phyloP scores from a whole-genome alignment of 2,329 filamentous ascomycete genomes.

The Clonostachys rosea region DNA sequence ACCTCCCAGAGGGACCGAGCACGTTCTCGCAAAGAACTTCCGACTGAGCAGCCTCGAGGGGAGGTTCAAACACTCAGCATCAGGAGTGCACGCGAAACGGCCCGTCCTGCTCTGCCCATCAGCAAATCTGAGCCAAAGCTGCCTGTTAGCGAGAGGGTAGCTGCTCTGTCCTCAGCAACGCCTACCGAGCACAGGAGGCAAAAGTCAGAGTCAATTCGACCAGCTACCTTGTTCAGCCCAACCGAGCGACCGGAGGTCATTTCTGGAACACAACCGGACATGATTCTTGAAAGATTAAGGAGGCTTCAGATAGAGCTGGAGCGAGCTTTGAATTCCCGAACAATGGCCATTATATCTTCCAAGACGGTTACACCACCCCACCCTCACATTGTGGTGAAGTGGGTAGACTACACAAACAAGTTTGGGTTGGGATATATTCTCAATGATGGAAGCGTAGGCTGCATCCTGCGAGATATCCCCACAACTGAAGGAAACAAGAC shows the following conservation, averaged over 20 bases:
- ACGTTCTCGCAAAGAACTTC: constrained; percentile 17
- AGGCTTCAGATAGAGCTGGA: constrained; percentile 57
- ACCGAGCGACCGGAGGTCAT: constrained; percentile 45
- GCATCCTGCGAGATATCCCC: constrained; percentile 55
- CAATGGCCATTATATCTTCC: constrained; percentile 55
- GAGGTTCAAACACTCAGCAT: constrained; percentile 9
- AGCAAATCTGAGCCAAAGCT: background rate
- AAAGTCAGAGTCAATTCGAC: constrained; percentile 21
- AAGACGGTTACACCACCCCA: constrained; percentile 49
- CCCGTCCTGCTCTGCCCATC: background rate
- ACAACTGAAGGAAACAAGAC: constrained; percentile 42
- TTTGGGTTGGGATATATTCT: constrained; percentile 82
- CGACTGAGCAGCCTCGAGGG: constrained; percentile 8
- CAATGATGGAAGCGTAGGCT: constrained; percentile 76
- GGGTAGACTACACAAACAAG: constrained; percentile 87
- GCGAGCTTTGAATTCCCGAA: constrained; percentile 56
- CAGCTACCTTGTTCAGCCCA: constrained; percentile 50
- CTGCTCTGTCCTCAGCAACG: constrained; percentile 12
- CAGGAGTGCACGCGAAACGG: background rate
- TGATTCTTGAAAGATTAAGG: constrained; percentile 49
- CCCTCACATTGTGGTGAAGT: constrained; percentile 67
- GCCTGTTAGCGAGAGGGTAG: constrained; percentile 20
- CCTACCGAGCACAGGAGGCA: constrained; percentile 14
- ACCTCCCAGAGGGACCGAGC: constrained; percentile 21
- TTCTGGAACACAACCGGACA: constrained; percentile 50